A percentile compares a stretch with the other conserved stretches of the same genome.
Conservation (phyloP, 257 asterid genomes). For the Nicotiana undulata region DNA sequence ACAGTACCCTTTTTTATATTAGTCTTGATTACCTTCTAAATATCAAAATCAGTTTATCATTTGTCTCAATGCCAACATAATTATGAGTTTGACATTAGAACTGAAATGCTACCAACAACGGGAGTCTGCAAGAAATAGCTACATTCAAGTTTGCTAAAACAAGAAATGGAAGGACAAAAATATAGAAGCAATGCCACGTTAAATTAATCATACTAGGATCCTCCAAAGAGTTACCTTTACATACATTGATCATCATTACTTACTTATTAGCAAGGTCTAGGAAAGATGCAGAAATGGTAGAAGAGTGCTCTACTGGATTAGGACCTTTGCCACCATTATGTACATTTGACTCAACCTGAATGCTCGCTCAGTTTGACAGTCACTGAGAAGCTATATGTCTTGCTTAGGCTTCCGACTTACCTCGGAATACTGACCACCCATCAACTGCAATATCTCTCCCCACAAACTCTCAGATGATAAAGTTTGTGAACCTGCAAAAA, state of each 20-base stretch:
- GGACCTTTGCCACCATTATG: constrained; percentile 9
- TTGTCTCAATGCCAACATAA: no score
- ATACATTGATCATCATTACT: background rate
- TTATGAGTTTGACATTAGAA: no score
- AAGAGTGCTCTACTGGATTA: background rate
- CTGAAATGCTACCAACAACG: no score
- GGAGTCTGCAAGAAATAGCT: no score
- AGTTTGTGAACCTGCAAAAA: constrained; percentile 42
- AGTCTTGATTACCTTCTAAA: no score
- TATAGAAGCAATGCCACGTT: background rate
- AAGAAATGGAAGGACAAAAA: background rate
- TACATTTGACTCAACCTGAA: constrained; percentile 6
- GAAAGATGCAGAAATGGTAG: background rate
- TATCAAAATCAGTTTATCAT: no score
- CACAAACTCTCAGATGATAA: constrained; percentile 62
- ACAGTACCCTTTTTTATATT: no score
- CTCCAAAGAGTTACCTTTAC: background rate
- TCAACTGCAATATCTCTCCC: constrained; percentile 84
- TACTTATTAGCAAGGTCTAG: background rate
- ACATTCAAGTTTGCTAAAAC: background rate
- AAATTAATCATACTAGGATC: background rate
- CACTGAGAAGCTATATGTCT: constrained; percentile 39
- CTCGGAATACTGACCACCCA: constrained; percentile 95
- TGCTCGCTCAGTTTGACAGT: background rate
- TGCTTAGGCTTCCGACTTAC: constrained; percentile 94